phyloP scores from a whole-genome alignment of 2,329 filamentous ascomycete species.

The Epichloe amarillans region DNA sequence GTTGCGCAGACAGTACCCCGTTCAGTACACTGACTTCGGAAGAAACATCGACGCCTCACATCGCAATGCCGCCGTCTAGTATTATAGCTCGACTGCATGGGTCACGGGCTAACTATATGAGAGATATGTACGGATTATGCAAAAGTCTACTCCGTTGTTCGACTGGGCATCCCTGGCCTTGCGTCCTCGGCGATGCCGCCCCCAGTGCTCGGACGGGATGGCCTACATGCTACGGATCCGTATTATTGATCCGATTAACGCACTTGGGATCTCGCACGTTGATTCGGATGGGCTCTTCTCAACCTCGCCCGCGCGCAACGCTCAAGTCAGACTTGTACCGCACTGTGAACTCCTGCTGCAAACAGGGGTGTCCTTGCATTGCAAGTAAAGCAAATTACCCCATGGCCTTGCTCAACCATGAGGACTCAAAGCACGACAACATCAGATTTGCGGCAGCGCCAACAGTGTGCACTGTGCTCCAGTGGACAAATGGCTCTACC shows the following conservation, averaged over 20 bases:
- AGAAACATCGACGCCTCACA: not conserved
- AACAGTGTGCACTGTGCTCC: not conserved
- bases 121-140: no score
- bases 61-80: not conserved
- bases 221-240: not conserved
- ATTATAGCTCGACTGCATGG: not conserved
- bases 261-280: not conserved
- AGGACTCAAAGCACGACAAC: not conserved
- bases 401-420: not conserved
- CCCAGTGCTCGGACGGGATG: constrained; percentile 4
- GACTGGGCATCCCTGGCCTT: not conserved
- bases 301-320: not conserved
- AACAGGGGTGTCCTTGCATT: constrained; percentile 3
- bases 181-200: not conserved
- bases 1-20: constrained; percentile 1
- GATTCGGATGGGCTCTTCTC: constrained; percentile 2
- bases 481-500: not conserved
- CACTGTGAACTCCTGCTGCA: not conserved
- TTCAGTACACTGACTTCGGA: not conserved
- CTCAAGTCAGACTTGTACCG: not conserved
- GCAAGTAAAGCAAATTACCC: not conserved
- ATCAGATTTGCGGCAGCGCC: not conserved
- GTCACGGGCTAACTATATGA: not conserved
- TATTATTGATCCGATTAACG: not conserved
- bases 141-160: not conserved